Evolutionary conservation across 176 grass and related monocot genomes (phyloP).

Genomic region (Rhynchospora breviuscula): DNA sequence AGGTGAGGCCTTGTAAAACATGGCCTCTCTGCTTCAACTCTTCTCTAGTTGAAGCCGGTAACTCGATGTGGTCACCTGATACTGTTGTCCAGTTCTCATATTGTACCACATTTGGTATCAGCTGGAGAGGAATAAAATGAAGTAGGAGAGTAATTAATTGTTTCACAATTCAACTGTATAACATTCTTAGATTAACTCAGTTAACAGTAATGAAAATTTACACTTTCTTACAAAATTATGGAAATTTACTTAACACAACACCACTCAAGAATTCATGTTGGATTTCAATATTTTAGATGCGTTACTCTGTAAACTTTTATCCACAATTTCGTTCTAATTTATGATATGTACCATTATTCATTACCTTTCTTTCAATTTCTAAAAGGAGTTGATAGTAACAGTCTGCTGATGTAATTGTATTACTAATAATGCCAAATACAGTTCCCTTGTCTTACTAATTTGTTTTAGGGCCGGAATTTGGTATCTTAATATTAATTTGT

Average conservation of each 20-base stretch:
- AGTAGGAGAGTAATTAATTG: not conserved
- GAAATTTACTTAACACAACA: not conserved
- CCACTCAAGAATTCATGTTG: not conserved
- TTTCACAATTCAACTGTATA: not conserved
- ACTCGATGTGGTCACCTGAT: slow-evolving; percentile 58
- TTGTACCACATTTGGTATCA: slow-evolving; percentile 81
- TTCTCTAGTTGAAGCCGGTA: slow-evolving; percentile 58
- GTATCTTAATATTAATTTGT: not conserved
- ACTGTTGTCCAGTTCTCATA: slow-evolving; percentile 99
- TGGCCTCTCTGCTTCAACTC: slow-evolving; percentile 58
- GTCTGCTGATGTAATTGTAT: not conserved
- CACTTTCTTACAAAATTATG: no score
- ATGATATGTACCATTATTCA: no score
- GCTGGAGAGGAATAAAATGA: slow-evolving; percentile 26
- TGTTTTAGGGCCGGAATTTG: not conserved
- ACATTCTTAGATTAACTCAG: not conserved
- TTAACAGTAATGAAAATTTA: not conserved
- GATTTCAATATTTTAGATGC: not conserved
- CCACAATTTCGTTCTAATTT: not conserved
- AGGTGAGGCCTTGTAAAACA: slow-evolving; percentile 45
- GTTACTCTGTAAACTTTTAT: no score
- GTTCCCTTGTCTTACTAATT: not conserved
- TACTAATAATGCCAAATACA: not conserved
- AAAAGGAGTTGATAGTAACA: not conserved
- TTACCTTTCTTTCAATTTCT: not conserved